Base-by-base conservation (phyloP, 139 green algal genomes). In the Deuterostichococcus epilithicus region DNA sequence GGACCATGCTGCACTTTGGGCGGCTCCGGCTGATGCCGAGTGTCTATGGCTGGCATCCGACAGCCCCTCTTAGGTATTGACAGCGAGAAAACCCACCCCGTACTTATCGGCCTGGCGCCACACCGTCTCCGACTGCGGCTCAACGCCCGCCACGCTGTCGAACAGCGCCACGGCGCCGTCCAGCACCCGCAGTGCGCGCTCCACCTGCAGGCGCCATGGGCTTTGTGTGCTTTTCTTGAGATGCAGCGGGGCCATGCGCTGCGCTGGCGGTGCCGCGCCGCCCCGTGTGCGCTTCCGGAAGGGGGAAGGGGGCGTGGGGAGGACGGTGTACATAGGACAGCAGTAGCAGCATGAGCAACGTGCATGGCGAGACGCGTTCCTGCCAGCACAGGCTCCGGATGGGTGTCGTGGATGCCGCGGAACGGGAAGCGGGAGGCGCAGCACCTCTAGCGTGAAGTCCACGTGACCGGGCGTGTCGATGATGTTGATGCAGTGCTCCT, bases 61-160 rank as follows among this genome's bases (percentile, higher is more conserved):
- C 13, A 26, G 20, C 65, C 20, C 13, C 15, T 22, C 32, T 13
- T 70, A 70, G 13, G 13, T 36, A 22, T 68, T 35, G 37, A 89
- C 42, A 52, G 42, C 8, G 8, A 13, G 42, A 13, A 52, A 8
- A 52, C 42, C 13, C 42, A 52, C 92, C 71, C 89, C 90, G 88
- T 99, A 99, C 88, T 98, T 98, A 90, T 98, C 94, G 68, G 75
- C 75, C 91, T 99, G 96, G 76, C 96, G 93, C 96, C 96, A 99
- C 79, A 99, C 96, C 38, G 94, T 96, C 90, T 97, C 96, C 0
- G 86, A 90, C 90, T 99, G 96, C 5, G 96, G 96, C 94, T 99
- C 96, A 52, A 99, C 96, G 58, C 96, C 96, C 4, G 93, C 91
- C 72, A 99, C 96, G 3, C 89, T 90, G 85, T 99, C 96, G 67